Evolutionary conservation across 1,284 basidiomycete genomes (phyloP), one percentile per base, ranked within the genome.

Genomic region (Athelia sp.): DNA sequence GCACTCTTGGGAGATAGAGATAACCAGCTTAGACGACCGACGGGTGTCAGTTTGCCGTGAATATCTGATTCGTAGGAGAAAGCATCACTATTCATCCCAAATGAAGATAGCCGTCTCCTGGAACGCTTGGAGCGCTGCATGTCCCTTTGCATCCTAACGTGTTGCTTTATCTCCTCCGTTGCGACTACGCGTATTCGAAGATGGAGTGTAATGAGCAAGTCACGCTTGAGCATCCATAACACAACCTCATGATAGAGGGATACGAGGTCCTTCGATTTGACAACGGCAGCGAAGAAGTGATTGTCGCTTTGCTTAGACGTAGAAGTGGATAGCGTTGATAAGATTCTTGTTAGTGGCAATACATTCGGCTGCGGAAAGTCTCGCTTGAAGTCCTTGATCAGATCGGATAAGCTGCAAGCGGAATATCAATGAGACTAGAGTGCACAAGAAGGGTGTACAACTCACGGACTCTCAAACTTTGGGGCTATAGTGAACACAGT

Each of bases 171-270:
- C 38, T 81, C 79, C 2, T 78, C 74, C 0, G 89, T 85, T 0
- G 89, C 93, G 18, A 95, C 77, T 31, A 98, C 76, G 34, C 95
- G 84, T 47, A 96, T 82, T 36, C 89, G 83, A 8, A 94, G 81
- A 63, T 95, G 94, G 42, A 95, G 75, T 29, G 92, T 90, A 49
- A 90, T 79, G 19, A 98, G 73, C 51, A 98, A 76, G 57, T 92
- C 90, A 46, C 85, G 82, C 55, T 90, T 87, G 35, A 99, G 76
- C 71, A 98, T 81, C 94, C 95, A 99, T 42, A 89, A 69, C n/a
- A 98, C 81, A 32, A 94, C 87, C 36, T 90, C 82, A 50, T 89
- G 78, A 62, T 90, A 96, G 40, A 84, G 66, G 14, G 81, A 74
- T 24, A 93, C 78, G 17, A 78, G 69, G 24, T 88, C 84, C 56